phyloP scores from a whole-genome alignment of 106 monocot species.

The Apostasia shenzhenica region DNA sequence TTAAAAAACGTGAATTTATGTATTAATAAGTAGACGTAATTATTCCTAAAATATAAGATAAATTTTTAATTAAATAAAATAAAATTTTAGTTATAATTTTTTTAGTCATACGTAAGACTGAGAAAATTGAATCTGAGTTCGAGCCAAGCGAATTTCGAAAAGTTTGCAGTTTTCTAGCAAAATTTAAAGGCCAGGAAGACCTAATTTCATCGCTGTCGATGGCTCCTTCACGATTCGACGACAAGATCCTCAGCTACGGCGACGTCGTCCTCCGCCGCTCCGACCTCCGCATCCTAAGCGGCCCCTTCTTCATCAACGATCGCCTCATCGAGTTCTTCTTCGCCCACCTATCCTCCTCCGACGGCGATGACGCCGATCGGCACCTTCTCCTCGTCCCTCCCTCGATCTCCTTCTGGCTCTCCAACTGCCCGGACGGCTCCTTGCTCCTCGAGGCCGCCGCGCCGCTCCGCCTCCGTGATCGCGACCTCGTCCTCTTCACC shows the following conservation, averaged over 20 bases:
- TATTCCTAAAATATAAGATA: too few relatives aligned
- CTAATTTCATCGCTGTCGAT: not conserved
- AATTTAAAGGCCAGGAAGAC: too few relatives aligned
- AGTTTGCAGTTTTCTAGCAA: too few relatives aligned
- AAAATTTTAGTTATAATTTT: too few relatives aligned
- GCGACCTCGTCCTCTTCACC: slow-evolving; percentile 21
- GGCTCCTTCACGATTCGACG: not conserved
- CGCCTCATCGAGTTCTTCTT: slow-evolving; percentile 16
- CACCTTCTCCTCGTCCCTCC: slow-evolving; percentile 6
- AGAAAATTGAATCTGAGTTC: too few relatives aligned
- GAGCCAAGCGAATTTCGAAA: too few relatives aligned
- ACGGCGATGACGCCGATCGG: not conserved
- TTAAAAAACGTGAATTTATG: too few relatives aligned
- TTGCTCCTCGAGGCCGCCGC: not conserved
- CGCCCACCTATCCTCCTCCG: slow-evolving; percentile 10
- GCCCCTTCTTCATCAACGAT: slow-evolving; percentile 7
- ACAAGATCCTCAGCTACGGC: slow-evolving; percentile 12
- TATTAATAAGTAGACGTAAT: too few relatives aligned
- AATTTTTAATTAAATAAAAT: too few relatives aligned
- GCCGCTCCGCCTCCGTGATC: slow-evolving; percentile 2
- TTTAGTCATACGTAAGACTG: too few relatives aligned
- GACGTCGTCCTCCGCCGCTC: slow-evolving; percentile 10
- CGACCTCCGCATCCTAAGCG: not conserved
- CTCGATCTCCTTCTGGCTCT: slow-evolving; percentile 6
- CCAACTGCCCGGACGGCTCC: slow-evolving; percentile 3